Conservation (phyloP, 371 early-diverging fungal species). For the Mortierella sp. region DNA sequence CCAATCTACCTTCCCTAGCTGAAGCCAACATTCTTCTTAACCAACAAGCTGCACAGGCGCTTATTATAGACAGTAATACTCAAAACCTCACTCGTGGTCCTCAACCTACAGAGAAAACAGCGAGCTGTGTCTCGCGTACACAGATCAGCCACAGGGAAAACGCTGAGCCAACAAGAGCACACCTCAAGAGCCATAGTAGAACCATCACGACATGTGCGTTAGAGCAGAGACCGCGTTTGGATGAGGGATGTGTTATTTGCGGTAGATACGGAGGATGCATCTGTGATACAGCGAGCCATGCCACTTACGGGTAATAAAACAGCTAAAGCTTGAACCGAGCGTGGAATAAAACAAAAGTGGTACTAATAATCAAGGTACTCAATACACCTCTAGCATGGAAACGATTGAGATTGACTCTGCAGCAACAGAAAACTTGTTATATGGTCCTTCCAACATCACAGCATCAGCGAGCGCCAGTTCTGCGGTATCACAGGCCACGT, state of each 20-base stretch:
- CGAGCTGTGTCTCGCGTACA: not conserved
- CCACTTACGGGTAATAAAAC: slow-evolving; percentile 62
- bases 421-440: too few relatives aligned
- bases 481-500: not conserved
- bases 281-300: slow-evolving; percentile 61
- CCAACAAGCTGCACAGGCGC: slow-evolving; percentile 1
- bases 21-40: slow-evolving; percentile 6
- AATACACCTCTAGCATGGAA: too few relatives aligned
- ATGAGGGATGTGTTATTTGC: slow-evolving; percentile 65
- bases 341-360: not conserved
- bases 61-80: not conserved
- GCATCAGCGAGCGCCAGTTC: not conserved
- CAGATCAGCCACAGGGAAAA: too few relatives aligned
- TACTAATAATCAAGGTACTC: too few relatives aligned
- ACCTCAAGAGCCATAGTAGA: not conserved
- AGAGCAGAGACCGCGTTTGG: slow-evolving; percentile 57
- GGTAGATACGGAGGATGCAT: slow-evolving; percentile 70
- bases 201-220: slow-evolving; percentile 39
- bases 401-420: too few relatives aligned
- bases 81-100: not conserved
- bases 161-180: not conserved
- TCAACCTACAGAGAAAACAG: not conserved
- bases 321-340: too few relatives aligned
- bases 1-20: slow-evolving; percentile 17
- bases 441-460: not conserved